phyloP scores from a whole-genome alignment of 164 flowering plant species.

The Aristolochia fimbriata region DNA sequence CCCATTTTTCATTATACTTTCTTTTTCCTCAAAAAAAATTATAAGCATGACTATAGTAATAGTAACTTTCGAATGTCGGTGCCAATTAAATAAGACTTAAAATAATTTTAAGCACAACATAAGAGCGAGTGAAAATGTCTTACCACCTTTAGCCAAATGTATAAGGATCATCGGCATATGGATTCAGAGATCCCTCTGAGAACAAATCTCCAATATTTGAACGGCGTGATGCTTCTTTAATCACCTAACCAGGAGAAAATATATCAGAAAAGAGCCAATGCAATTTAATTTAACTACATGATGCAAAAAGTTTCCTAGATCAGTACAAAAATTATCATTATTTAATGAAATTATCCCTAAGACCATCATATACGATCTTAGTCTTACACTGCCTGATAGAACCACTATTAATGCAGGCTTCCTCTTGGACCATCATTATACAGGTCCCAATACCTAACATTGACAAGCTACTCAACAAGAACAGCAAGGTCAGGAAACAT shows the following conservation, averaged over 20 bases:
- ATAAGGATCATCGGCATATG: slow-evolving; percentile 93
- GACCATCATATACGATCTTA: no score
- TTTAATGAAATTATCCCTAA: not conserved
- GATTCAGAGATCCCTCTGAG: slow-evolving; percentile 91
- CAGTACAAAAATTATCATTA: not conserved
- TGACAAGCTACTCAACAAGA: no score
- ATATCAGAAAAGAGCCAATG: not conserved
- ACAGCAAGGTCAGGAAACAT: no score
- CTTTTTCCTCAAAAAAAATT: no score
- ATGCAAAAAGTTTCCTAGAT: not conserved
- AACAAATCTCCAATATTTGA: slow-evolving; percentile 86
- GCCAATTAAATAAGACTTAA: not conserved
- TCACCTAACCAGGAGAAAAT: slow-evolving; percentile 31
- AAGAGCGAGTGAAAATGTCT: not conserved
- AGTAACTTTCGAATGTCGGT: not conserved
- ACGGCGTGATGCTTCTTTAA: slow-evolving; percentile 34
- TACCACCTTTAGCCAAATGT: slow-evolving; percentile 78
- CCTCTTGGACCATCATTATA: no score
- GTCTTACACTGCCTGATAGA: no score
- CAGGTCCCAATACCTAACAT: no score
- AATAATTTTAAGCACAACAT: not conserved
- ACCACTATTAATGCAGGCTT: no score
- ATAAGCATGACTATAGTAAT: no score
- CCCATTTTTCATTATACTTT: no score
- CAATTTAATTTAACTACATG: not conserved